Conservation (phyloP, 345 rosid genomes). For the Populus alba region DNA sequence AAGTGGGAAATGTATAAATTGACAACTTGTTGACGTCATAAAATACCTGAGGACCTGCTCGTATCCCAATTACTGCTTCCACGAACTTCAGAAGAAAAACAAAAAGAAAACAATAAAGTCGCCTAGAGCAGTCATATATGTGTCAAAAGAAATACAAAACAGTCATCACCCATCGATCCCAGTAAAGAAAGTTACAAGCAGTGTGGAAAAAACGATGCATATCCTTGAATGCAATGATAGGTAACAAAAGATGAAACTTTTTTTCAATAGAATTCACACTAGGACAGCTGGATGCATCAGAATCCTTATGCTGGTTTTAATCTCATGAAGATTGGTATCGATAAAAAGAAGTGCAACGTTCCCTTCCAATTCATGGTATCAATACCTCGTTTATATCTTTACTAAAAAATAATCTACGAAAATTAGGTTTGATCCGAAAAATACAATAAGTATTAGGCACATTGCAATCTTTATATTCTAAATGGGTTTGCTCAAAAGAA, state of each 20-base stretch:
- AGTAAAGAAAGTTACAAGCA: not conserved
- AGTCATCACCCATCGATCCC: not conserved
- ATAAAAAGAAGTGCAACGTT: too few relatives aligned
- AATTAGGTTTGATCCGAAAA: too few relatives aligned
- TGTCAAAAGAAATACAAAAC: not conserved
- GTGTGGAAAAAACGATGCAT: not conserved
- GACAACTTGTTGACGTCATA: not conserved
- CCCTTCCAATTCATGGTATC: too few relatives aligned
- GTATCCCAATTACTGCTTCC: slow-evolving; percentile 67
- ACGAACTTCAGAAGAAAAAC: slow-evolving; percentile 58
- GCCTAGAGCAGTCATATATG: not conserved
- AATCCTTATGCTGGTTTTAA: not conserved
- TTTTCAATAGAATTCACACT: not conserved
- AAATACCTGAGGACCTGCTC: slow-evolving; percentile 55
- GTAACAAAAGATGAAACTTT: not conserved
- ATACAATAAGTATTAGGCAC: not conserved
- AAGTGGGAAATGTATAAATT: not conserved
- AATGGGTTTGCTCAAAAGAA: not conserved
- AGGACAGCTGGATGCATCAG: not conserved
- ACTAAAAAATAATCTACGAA: too few relatives aligned
- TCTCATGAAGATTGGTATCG: too few relatives aligned
- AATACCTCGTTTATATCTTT: too few relatives aligned
- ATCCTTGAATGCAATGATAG: not conserved
- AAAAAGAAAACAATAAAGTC: not conserved
- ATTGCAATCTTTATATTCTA: not conserved